Percentiles rank a stretch among this genome's conserved stretches.
These are phyloP conservation scores for Fonsecaea erecta DNA, from an alignment of 2,329 filamentous ascomycete genomes.

Conservation along the genomic window DNA sequence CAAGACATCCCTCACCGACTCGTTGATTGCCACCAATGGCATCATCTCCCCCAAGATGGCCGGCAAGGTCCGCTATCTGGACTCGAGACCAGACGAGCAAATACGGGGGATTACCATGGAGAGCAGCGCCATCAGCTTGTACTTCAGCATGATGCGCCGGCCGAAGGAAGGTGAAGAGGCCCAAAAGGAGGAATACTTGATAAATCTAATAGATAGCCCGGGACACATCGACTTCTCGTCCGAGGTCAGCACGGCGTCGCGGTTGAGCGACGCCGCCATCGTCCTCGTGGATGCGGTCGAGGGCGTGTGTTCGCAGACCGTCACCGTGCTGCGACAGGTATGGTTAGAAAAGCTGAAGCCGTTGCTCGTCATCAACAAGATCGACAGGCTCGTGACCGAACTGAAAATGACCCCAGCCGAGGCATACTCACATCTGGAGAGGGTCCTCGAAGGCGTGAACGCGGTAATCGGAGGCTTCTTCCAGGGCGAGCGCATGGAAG, in stretches of 20 bases:
- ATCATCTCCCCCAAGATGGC: constrained; percentile 98
- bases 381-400: constrained; percentile 92
- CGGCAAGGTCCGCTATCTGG: constrained; percentile 96
- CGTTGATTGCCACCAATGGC: constrained; percentile 95
- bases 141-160: constrained; percentile 87
- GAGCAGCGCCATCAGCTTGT: constrained; percentile 94
- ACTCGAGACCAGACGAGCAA: constrained; percentile 95
- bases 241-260: constrained; percentile 93
- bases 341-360: constrained; percentile 97
- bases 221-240: constrained; percentile 99
- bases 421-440: constrained; percentile 85
- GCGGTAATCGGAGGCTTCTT: constrained; percentile 97
- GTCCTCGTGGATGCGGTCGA: constrained; percentile 96
- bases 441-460: constrained; percentile 93
- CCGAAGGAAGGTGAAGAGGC: constrained; percentile 65
- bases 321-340: constrained; percentile 90
- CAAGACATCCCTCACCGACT: constrained; percentile 96
- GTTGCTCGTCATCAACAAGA: constrained; percentile 95
- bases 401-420: constrained; percentile 90
- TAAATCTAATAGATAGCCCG: constrained; percentile 97
- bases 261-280: constrained; percentile 90
- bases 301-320: constrained; percentile 97
- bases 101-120: constrained; percentile 99
- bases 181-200: constrained; percentile 83
- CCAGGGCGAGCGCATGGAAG: constrained; percentile 97